Evolutionary conservation across 352 stramenopile species (phyloP).

Genomic region (Saprolegnia parasitica): DNA sequence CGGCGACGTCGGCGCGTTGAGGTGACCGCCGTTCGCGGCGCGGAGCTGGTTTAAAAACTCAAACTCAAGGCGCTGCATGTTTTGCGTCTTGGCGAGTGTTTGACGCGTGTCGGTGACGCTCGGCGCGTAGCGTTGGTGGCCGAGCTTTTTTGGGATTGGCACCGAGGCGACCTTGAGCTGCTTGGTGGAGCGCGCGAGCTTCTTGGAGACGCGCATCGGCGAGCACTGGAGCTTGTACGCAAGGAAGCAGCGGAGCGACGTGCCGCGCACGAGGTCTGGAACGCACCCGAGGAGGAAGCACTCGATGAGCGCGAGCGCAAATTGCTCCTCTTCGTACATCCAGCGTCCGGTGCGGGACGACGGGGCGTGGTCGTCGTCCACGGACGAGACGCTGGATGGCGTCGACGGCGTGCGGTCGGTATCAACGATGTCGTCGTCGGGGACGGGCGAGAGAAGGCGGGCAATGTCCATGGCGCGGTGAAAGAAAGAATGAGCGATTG

Average conservation of each 20-base stretch:
- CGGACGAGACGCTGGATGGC: slow-evolving; percentile 4
- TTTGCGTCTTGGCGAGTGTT: slow-evolving; percentile 25
- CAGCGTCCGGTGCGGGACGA: slow-evolving; percentile 4
- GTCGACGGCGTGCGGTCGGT: background rate
- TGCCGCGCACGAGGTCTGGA: slow-evolving; percentile 24
- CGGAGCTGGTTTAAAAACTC: slow-evolving; percentile 14
- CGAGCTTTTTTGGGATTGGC: slow-evolving; percentile 34
- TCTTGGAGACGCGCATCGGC: slow-evolving; percentile 38
- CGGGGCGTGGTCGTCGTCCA: background rate
- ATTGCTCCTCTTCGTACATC: slow-evolving; percentile 19
- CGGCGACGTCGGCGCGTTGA: background rate
- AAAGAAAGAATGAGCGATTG: slow-evolving; percentile 1
- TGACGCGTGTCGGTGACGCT: background rate
- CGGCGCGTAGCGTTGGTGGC: slow-evolving; percentile 31
- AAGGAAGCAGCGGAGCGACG: slow-evolving; percentile 34
- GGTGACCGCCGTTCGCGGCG: background rate
- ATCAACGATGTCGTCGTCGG: background rate
- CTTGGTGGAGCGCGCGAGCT: slow-evolving; percentile 30
- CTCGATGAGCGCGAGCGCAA: background rate
- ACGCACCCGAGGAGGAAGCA: slow-evolving; percentile 13
- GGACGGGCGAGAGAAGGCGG: background rate
- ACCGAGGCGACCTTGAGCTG: slow-evolving; percentile 8
- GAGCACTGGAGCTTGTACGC: slow-evolving; percentile 37
- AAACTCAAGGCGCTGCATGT: slow-evolving; percentile 18
- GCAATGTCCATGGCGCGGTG: slow-evolving; percentile 11